phyloP scores from a whole-genome alignment of 2,329 filamentous ascomycete genomes.

The Coleophoma cylindrospora region DNA sequence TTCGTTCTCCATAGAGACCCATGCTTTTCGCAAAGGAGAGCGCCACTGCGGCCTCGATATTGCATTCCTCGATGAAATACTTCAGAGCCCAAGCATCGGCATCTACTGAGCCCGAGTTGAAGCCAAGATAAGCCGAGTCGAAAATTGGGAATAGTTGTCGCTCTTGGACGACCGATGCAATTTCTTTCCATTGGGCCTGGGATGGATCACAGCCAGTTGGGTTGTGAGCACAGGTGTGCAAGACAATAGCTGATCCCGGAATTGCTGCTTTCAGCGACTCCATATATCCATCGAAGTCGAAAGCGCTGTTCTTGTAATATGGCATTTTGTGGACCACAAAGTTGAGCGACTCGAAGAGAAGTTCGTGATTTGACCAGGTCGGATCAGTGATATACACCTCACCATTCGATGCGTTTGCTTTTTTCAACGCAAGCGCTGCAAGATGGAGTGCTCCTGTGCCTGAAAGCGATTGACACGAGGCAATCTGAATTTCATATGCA shows the following conservation, averaged over 20 bases:
- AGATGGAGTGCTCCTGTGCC: slow-evolving; percentile 35
- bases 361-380: slow-evolving; percentile 36
- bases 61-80: slow-evolving; percentile 27
- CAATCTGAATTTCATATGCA: slow-evolving; percentile 17
- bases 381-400: slow-evolving; percentile 33
- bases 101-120: slow-evolving; percentile 25
- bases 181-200: slow-evolving; percentile 26
- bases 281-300: slow-evolving; percentile 29
- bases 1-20: slow-evolving; percentile 30
- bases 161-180: slow-evolving; percentile 18
- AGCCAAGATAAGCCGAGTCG: slow-evolving; percentile 28
- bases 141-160: slow-evolving; percentile 25
- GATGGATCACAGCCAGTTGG: slow-evolving; percentile 36
- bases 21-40: slow-evolving; percentile 61
- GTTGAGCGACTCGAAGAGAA: slow-evolving; percentile 29
- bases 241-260: slow-evolving; percentile 23
- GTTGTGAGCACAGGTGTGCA: slow-evolving; percentile 39
- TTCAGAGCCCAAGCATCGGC: slow-evolving; percentile 27
- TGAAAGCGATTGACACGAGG: slow-evolving; percentile 32
- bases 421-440: slow-evolving; percentile 26
- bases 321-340: slow-evolving; percentile 27
- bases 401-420: slow-evolving; percentile 12
- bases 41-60: slow-evolving; percentile 47
- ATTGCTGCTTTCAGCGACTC: slow-evolving; percentile 22
- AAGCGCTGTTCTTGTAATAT: slow-evolving; percentile 28